A percentile compares a stretch with the other conserved stretches of the same genome.
phyloP scores from a whole-genome alignment of 176 grass and related monocot species.

The Cenchrus americanus region DNA sequence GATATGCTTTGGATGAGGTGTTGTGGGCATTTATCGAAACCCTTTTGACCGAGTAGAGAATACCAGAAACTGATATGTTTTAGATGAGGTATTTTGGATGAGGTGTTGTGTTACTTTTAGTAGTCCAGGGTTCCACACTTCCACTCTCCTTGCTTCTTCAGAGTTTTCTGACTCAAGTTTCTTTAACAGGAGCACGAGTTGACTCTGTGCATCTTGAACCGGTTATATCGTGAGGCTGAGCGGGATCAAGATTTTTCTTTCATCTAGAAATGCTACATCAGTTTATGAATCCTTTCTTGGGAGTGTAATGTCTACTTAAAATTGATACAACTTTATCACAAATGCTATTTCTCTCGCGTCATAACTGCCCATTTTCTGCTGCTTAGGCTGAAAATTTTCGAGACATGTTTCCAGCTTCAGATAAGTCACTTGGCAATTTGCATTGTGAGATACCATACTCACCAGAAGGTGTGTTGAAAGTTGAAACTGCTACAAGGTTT shows the following conservation, averaged over 20 bases:
- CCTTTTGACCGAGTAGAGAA: too few relatives aligned
- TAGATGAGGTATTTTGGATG: too few relatives aligned
- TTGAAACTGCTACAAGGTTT: conserved; percentile 65
- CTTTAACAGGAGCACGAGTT: conserved; percentile 89
- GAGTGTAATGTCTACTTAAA: conserved; percentile 51
- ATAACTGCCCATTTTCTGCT: conserved; percentile 40
- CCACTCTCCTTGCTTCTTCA: conserved; percentile 31
- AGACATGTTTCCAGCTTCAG: conserved; percentile 84
- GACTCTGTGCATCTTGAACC: conserved; percentile 90
- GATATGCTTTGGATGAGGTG: too few relatives aligned
- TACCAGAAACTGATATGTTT: too few relatives aligned
- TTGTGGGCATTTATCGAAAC: too few relatives aligned
- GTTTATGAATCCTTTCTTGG: conserved; percentile 91
- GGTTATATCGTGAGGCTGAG: conserved; percentile 87
- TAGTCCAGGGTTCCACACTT: not conserved
- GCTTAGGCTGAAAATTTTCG: conserved; percentile 74
- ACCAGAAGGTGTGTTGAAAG: conserved; percentile 73
- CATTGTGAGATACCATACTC: conserved; percentile 90
- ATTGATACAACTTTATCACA: conserved; percentile 9
- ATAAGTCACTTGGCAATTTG: conserved; percentile 90
- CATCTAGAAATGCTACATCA: conserved; percentile 96
- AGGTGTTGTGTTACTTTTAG: too few relatives aligned
- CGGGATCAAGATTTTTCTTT: conserved; percentile 98
- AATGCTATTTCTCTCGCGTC: conserved; percentile 33
- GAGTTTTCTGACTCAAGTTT: conserved; percentile 53